A percentile compares a stretch with the other conserved stretches of the same genome.
Conservation (phyloP, 2,329 filamentous ascomycete species). For the Pleurostoma richardsiae region DNA sequence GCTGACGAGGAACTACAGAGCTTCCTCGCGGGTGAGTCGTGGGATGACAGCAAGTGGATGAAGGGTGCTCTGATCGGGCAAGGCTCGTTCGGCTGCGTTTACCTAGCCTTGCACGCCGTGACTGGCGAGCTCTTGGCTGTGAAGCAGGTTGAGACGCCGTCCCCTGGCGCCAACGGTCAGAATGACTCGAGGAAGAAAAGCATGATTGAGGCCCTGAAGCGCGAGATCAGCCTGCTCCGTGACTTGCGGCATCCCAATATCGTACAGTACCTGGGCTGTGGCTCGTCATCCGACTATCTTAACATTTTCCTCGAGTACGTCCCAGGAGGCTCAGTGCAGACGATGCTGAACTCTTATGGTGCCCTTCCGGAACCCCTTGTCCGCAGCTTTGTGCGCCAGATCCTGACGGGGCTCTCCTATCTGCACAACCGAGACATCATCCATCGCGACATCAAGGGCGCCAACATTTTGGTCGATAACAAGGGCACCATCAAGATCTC, state of each 20-base stretch:
- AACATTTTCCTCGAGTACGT: slow-evolving; percentile 99
- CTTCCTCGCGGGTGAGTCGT: slow-evolving; percentile 87
- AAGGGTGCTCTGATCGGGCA: slow-evolving; percentile 96
- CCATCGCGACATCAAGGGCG: slow-evolving; percentile 97
- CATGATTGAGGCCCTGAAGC: slow-evolving; percentile 97
- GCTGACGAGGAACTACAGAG: slow-evolving; percentile 83
- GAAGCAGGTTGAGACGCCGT: slow-evolving; percentile 93
- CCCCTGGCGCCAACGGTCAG: slow-evolving; percentile 69
- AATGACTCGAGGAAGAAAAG: slow-evolving; percentile 90
- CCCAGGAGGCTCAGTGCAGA: slow-evolving; percentile 92
- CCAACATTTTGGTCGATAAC: slow-evolving; percentile 98
- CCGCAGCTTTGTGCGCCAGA: slow-evolving; percentile 94
- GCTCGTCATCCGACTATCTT: slow-evolving; percentile 82
- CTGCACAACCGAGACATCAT: slow-evolving; percentile 94
- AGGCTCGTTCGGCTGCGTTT: slow-evolving; percentile 94
- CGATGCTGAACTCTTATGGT: slow-evolving; percentile 98
- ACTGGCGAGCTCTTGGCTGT: slow-evolving; percentile 97
- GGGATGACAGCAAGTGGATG: slow-evolving; percentile 99
- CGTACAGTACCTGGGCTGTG: slow-evolving; percentile 95
- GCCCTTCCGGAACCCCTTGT: slow-evolving; percentile 90
- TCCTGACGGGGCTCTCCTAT: slow-evolving; percentile 86
- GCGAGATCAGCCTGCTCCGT: slow-evolving; percentile 89
- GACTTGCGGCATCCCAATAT: slow-evolving; percentile 96
- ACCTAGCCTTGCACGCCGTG: slow-evolving; percentile 88
- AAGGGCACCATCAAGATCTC: slow-evolving; percentile 99